Evolutionary conservation across 306 rosid species (phyloP), one percentile per base, ranked within the genome.

Genomic region (Rosa multiflora): DNA sequence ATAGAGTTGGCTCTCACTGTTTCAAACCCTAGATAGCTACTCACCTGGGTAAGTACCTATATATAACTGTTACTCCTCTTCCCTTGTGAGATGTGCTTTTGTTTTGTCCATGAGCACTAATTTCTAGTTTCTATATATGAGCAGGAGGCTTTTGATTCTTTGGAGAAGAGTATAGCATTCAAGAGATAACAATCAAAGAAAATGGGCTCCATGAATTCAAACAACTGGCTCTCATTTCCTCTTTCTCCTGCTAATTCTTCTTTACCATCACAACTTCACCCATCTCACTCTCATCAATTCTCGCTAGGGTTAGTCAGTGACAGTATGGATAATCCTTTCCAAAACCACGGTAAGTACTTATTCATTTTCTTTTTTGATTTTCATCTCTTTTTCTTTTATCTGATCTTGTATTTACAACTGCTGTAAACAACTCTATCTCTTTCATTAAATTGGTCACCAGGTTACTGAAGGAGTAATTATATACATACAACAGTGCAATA

Each of bases 181-280:
- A 59, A 76, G 62, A 23, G 52, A 35, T 47, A 12, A 48, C 37
- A 42, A 43, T 63, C 37, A 1, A 44, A 20, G 7, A 39, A 42
- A 40, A 83, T 78, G 88, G 87, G 90, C 72, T 88, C 96, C 67
- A 90, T 90, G 94, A 92, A 95, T 78, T 81, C 95, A 82, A 95
- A 95, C 87, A 95, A 93, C 91, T 95, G 99, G 98, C 97, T 95
- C 56, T 93, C 99, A 2, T 95, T 91, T 82, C 99, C 99, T 62
- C 93, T 92, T 73, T 91, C 97, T 39, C 98, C 98, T 11, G 82
- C 93, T 76, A 89, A 90, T 78, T 85, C 99, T 81, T 88, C 99
- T 3, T 72, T 90, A 61, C 92, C 97, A 10, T 26, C 93, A 46
- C 90, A 91, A 72, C 89, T 91, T 14, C 94, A 94, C 81, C 76